Percentiles rank a stretch among this genome's conserved stretches.
phyloP scores from a whole-genome alignment of 73 alveolate genomes.

The Blepharisma japonicum region DNA sequence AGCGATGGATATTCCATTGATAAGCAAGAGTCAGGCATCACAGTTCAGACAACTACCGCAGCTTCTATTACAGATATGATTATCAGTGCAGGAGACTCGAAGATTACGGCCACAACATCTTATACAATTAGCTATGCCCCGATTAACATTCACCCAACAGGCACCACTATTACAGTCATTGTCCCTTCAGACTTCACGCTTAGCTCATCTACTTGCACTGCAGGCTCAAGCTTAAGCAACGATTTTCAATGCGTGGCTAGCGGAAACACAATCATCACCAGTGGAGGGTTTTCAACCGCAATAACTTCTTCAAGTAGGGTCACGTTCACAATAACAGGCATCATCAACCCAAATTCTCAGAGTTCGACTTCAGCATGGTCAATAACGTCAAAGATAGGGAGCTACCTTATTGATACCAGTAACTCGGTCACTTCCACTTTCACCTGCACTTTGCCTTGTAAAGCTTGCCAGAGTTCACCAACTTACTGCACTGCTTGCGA shows the following conservation, averaged over 20 bases:
- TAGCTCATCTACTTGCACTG: not conserved
- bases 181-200: slow-evolving; percentile 16
- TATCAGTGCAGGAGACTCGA: not conserved
- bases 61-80: not conserved
- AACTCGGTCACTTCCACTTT: slow-evolving; percentile 20
- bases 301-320: not conserved
- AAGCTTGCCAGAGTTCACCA: not conserved
- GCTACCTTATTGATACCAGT: not conserved
- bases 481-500: not conserved
- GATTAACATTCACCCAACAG: not conserved
- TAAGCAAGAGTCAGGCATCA: slow-evolving; percentile 11
- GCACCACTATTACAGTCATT: not conserved
- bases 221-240: not conserved
- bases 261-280: not conserved
- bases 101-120: not conserved
- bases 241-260: not conserved
- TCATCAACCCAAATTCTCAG: slow-evolving; percentile 6
- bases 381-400: slow-evolving; percentile 1
- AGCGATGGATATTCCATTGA: slow-evolving; percentile 11
- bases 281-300: not conserved
- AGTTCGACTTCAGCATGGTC: slow-evolving; percentile 9
- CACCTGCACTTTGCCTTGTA: slow-evolving; percentile 12
- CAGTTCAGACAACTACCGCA: slow-evolving; percentile 17
- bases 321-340: not conserved
- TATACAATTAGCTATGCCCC: not conserved